Conservation (phyloP, 768 basidiomycete genomes). For the Russula sp. region DNA sequence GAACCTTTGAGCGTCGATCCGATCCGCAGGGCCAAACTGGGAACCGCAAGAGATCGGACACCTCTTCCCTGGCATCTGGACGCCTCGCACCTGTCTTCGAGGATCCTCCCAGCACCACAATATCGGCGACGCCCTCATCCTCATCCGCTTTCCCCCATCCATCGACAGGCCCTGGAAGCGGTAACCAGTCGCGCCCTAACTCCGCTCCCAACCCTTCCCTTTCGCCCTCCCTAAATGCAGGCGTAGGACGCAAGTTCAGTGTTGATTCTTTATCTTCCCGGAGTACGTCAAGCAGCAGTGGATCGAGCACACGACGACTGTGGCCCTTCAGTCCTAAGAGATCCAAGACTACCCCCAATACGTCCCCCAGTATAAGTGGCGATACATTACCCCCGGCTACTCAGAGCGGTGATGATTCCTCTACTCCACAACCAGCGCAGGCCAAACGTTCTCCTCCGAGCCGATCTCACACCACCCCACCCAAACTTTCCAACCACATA, state of each 20-base stretch:
- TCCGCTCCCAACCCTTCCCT: background rate
- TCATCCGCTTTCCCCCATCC: background rate
- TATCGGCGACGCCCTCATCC: background rate
- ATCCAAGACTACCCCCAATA: background rate
- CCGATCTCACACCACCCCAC: background rate
- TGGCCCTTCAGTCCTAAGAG: background rate
- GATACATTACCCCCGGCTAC: background rate
- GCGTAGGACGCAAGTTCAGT: background rate
- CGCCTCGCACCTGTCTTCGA: conserved; percentile 9
- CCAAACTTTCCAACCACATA: background rate
- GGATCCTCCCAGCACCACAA: background rate
- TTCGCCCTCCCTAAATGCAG: background rate
- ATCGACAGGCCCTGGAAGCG: background rate
- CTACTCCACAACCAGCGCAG: background rate
- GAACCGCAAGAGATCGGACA: background rate
- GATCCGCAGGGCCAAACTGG: background rate
- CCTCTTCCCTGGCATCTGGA: background rate
- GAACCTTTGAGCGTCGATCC: background rate
- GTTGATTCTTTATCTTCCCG: background rate
- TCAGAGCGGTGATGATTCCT: background rate
- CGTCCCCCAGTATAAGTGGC: background rate
- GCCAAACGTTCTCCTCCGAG: background rate
- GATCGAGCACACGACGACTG: background rate
- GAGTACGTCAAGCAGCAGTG: background rate
- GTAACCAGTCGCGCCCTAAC: background rate